A percentile compares a stretch with the other conserved stretches of the same genome.
Conservation (phyloP, 768 basidiomycete species). For the Lyophyllum decastes region DNA sequence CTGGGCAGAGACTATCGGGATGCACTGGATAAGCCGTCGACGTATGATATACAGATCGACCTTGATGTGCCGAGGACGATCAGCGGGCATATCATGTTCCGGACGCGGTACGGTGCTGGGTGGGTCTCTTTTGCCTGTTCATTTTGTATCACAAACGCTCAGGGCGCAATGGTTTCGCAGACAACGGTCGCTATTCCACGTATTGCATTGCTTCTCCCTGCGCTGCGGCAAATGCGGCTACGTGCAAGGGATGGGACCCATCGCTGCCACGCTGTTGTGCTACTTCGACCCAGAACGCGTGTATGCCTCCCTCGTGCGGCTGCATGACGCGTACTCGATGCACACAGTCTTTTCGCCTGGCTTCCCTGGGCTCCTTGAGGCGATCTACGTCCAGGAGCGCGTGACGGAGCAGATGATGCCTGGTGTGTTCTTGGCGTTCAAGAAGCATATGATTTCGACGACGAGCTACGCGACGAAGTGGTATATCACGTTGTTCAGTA, state of each 20-base stretch:
- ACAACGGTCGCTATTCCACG: constrained; percentile 94
- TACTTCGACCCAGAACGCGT: constrained; percentile 91
- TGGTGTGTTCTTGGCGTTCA: constrained; percentile 82
- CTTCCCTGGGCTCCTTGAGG: constrained; percentile 93
- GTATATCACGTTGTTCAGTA: constrained; percentile 98
- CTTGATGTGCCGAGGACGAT: constrained; percentile 97
- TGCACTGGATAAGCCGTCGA: constrained; percentile 76
- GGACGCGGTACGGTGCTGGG: constrained; percentile 95
- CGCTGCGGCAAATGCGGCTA: constrained; percentile 89
- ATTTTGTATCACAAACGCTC: neutral
- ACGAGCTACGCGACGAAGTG: constrained; percentile 98
- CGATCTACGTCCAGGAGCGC: constrained; percentile 95
- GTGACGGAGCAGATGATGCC: constrained; percentile 89
- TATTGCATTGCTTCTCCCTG: constrained; percentile 89
- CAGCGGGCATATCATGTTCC: constrained; percentile 91
- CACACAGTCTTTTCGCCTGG: constrained; percentile 90
- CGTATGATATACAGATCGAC: constrained; percentile 96
- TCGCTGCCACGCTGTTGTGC: constrained; percentile 91
- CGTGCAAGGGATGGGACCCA: constrained; percentile 98
- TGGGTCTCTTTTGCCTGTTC: constrained; percentile 38
- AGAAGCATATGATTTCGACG: constrained; percentile 87
- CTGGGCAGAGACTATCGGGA: constrained; percentile 57
- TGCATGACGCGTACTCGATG: constrained; percentile 88
- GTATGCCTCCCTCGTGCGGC: constrained; percentile 80
- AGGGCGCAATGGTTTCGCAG: constrained; percentile 36